Base-by-base conservation (phyloP, 768 basidiomycete genomes). In the Mycena haematopus region DNA sequence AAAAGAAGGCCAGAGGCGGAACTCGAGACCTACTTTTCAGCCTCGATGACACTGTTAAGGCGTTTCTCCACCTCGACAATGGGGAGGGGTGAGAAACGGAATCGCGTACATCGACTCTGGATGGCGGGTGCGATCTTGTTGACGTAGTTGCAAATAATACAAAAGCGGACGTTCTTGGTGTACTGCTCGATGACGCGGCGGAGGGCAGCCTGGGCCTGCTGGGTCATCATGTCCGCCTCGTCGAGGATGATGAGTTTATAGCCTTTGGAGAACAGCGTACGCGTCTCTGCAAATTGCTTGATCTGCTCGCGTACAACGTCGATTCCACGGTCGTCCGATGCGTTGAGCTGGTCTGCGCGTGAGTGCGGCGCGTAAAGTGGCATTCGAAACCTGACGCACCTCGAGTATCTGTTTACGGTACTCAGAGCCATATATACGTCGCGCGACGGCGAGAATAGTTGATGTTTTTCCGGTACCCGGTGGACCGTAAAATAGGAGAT, bases 151-250 rank as follows among this genome's bases (percentile, higher is more conserved):
- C 97, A 99, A 62, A 99, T 96, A 71, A 99, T 99, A 78, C 97
- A 99, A 76, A 99, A 99, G 40, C 97, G 89, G 68, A 98, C 97
- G 71, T 99, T 99, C 77, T 91, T 94, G 21, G 97, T 99, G 76
- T 97, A 99, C 67, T 97, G 96, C 76, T 99, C 97, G 68, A 99
- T 98, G 36, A 99, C 91, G 70, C 97, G 91, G 29, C 97, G 91
- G 31, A 99, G 85, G 25, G 97, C 97, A 3, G 96, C 93, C 73
- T 99, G 97, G 1, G 97, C 97, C 58, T 93, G 91, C 65, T 95
- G 90, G 0, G 97, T 99, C 97, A 99, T 99, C 96, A 97, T 97
- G 81, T 99, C 97, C n/a, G 97, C 97, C 76, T 99, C 97, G 69
- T 99, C 97, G 35, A 99, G 86, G 64, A 99, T 89, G 75, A 99